Base-by-base conservation (phyloP, 495 filamentous ascomycete species). In the Ramalina intermedia region DNA sequence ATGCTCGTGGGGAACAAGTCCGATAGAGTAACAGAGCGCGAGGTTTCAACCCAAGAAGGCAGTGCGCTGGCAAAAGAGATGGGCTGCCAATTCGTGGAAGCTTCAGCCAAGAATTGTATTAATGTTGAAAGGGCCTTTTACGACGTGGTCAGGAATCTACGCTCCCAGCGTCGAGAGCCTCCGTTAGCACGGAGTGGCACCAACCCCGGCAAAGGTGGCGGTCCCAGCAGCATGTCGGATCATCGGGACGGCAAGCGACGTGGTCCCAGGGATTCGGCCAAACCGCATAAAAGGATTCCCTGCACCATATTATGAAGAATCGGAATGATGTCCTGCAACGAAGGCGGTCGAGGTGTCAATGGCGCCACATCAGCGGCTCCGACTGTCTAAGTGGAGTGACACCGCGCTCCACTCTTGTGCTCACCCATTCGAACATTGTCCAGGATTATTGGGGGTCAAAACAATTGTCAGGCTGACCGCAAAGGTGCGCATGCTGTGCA, bases 1-100 rank as follows among this genome's bases (percentile, higher is more conserved):
- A 96, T 98, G 91, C 73, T 98, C 29, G 91, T 98, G 24, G 91
- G 93, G 36, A 96, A 98, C 68, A 98, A 98, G 71, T 91, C 86
- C 69, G 91, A 98, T 69, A 75, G 89, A 52, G 85, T 91, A 16
- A 90, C 90, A 13, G 93, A 98, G 66, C 78, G 91, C 46, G 91
- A 94, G 52, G 91, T 98, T 7, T 95, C 89, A 1, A 93, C 88
- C 24, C 91, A 98, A 62, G 91, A 98, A 67, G 91, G 91, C 4
- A 85, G 86, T 50, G 87, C 87, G 21, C 66, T 96, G 17, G 93
- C 91, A 37, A 84, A 87, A 60, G 86, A 95, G 60, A 71, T 98
- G 35, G 86, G 85, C 44, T 98, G 91, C 65, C 91, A 96, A 51
- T 98, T 96, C 58, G 89, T 96, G 49, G 91, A 96, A 64, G 91